Percentiles rank a stretch among this genome's conserved stretches.
Conservation (phyloP, 208 protist genomes). For the Leishmania gerbilli region DNA sequence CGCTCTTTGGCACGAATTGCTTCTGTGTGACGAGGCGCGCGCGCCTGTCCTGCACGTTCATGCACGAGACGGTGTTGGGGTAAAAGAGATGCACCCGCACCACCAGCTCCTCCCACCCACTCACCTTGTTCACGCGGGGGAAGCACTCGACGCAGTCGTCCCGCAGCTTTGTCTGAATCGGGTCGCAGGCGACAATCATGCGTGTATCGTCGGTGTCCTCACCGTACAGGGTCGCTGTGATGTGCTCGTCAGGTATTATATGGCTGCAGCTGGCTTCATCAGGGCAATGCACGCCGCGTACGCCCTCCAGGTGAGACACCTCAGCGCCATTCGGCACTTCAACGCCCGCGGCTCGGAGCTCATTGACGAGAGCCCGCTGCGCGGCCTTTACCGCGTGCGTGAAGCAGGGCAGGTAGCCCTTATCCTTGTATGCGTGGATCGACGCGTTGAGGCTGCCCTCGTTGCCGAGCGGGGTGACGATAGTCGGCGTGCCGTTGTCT, state of each 20-base stretch:
- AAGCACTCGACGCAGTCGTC: conserved; percentile 30
- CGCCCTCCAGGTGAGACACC: conserved; percentile 5
- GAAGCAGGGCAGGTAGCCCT: conserved; percentile 12
- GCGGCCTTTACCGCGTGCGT: not conserved
- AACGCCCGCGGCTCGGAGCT: conserved; percentile 14
- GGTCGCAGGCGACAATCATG: conserved; percentile 24
- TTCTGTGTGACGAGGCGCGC: conserved; percentile 24
- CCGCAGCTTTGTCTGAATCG: conserved; percentile 16
- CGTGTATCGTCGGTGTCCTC: not conserved
- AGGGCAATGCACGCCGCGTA: conserved; percentile 11
- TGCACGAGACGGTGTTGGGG: conserved; percentile 12
- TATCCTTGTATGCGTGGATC: not conserved
- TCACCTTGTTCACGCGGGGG: conserved; percentile 2
- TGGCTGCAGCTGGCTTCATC: conserved; percentile 17
- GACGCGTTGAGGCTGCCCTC: not conserved
- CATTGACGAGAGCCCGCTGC: not conserved
- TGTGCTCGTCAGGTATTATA: not conserved
- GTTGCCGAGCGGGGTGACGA: conserved; percentile 11
- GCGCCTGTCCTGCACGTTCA: conserved; percentile 15
- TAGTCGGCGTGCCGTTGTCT: not conserved
- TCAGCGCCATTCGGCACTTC: not conserved
- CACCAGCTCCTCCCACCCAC: conserved; percentile 2
- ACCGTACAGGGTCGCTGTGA: too few species aligned
- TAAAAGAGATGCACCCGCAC: conserved; percentile 23
- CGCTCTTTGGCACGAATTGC: conserved; percentile 13